Conservation (phyloP, 768 basidiomycete genomes). For the Serendipita sp. region DNA sequence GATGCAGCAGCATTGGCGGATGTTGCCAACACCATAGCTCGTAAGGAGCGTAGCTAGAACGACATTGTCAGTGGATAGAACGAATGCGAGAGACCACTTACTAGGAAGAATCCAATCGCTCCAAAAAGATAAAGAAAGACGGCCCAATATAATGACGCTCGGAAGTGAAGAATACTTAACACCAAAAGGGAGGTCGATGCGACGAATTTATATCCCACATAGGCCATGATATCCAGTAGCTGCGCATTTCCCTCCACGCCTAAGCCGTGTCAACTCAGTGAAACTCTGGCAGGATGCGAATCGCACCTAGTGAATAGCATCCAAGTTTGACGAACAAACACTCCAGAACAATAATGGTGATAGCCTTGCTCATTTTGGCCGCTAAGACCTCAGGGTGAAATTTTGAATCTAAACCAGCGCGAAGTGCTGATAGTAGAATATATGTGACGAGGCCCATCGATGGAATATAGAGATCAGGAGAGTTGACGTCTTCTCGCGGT, state of each 20-base stretch:
- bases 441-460: constrained; percentile 94
- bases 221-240: constrained; percentile 72
- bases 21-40: not conserved
- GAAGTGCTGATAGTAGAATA: constrained; percentile 72
- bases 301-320: constrained; percentile 84
- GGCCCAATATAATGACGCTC: constrained; percentile 44
- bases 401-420: constrained; percentile 63
- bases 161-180: constrained; percentile 21
- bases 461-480: constrained; percentile 93
- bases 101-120: constrained; percentile 88
- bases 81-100: constrained; percentile 23
- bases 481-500: constrained; percentile 88
- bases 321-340: constrained; percentile 80
- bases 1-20: not conserved
- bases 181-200: constrained; percentile 39
- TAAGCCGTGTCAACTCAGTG: not conserved
- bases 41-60: not conserved
- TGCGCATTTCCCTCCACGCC: constrained; percentile 41
- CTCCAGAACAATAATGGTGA: constrained; percentile 75
- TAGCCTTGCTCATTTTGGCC: constrained; percentile 64
- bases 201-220: constrained; percentile 95
- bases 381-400: constrained; percentile 88
- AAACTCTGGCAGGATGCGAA: not conserved
- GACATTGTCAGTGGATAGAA: not conserved
- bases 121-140: constrained; percentile 75